phyloP scores from a whole-genome alignment of 2,329 filamentous ascomycete species.

The Chrysoporthe deuterocubensis region DNA sequence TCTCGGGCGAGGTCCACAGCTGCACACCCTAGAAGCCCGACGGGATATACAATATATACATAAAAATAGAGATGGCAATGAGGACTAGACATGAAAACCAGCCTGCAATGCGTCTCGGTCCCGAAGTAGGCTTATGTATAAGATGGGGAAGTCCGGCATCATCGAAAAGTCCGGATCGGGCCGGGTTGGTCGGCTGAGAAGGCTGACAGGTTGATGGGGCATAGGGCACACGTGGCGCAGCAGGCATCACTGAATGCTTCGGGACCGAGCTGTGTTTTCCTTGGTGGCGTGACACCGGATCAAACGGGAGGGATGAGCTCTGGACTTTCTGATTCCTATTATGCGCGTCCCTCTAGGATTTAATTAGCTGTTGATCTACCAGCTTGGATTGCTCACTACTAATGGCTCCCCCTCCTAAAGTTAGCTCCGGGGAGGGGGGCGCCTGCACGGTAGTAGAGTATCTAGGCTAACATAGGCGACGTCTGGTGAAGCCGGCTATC shows the following conservation, averaged over 20 bases:
- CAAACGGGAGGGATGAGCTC: too few species aligned
- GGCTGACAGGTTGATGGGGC: background rate
- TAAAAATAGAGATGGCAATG: too few species aligned
- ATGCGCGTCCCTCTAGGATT: background rate
- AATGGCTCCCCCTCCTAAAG: too few species aligned
- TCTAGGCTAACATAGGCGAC: too few species aligned
- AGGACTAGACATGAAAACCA: background rate
- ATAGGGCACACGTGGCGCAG: background rate
- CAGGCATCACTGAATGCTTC: conserved; percentile 1
- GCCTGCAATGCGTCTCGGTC: background rate
- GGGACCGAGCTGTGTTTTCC: conserved; percentile 19
- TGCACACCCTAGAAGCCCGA: background rate
- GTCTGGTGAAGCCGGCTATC: too few species aligned
- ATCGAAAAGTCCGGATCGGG: conserved; percentile 26
- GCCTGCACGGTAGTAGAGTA: too few species aligned
- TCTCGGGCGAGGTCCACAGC: background rate
- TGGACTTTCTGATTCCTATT: background rate
- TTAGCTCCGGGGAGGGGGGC: too few species aligned
- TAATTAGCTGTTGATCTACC: too few species aligned
- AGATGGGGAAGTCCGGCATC: conserved; percentile 26
- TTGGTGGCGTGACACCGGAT: background rate
- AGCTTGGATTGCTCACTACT: too few species aligned
- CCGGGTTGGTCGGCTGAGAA: conserved; percentile 1
- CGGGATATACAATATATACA: background rate
- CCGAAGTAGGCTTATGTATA: conserved; percentile 21